phyloP scores from a whole-genome alignment of 164 flowering plant species.

The Taxillus chinensis region DNA sequence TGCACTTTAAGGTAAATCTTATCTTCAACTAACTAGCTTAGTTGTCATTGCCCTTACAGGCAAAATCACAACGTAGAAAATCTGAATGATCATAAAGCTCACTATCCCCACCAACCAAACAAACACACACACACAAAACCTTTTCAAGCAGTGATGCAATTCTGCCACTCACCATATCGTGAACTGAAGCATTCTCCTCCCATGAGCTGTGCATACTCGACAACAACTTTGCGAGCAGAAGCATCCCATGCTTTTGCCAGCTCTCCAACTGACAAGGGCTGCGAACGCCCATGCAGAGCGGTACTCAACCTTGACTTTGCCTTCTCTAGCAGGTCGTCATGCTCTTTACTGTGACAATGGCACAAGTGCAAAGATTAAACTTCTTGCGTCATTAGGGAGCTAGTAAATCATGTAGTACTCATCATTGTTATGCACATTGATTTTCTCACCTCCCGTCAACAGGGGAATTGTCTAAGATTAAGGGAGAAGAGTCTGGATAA shows the following conservation, averaged over 20 bases:
- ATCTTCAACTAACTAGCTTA: too few species aligned
- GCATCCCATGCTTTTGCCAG: slow-evolving; percentile 13
- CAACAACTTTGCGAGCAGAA: slow-evolving; percentile 8
- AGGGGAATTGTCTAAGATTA: slow-evolving; percentile 6
- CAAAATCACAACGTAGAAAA: too few species aligned
- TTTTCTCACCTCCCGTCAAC: slow-evolving; percentile 6
- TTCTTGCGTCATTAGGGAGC: too few species aligned
- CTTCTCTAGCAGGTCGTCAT: slow-evolving; percentile 3
- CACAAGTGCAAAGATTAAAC: neutral
- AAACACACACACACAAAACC: too few species aligned
- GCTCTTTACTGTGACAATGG: slow-evolving; percentile 2
- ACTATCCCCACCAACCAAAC: too few species aligned
- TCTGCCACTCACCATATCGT: slow-evolving; percentile 20
- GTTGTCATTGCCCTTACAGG: too few species aligned
- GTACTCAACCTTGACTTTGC: slow-evolving; percentile 8
- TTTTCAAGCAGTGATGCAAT: slow-evolving; percentile 8
- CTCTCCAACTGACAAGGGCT: slow-evolving; percentile 11
- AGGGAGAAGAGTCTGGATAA: slow-evolving; percentile 15
- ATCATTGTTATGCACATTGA: too few species aligned
- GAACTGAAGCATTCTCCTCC: slow-evolving; percentile 25
- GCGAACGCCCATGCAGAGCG: slow-evolving; percentile 6
- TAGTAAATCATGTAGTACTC: too few species aligned
- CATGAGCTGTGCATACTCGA: slow-evolving; percentile 13
- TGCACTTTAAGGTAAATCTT: too few species aligned
- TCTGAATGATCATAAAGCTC: too few species aligned